Evolutionary conservation across 1,284 basidiomycete species (phyloP).

Genomic region (Sutorius eximius): DNA sequence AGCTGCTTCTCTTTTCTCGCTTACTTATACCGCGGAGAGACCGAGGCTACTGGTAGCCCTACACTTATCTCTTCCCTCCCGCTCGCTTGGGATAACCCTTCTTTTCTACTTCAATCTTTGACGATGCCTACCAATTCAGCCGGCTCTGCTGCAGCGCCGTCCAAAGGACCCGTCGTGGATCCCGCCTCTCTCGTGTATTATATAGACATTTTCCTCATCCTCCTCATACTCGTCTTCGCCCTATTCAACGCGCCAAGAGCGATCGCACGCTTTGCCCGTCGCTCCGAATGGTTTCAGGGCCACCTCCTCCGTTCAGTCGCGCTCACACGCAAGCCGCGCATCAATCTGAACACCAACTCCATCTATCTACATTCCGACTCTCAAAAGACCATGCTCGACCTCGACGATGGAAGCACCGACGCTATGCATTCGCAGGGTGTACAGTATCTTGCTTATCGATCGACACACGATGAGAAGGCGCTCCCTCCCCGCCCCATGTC

Average conservation of each 20-base stretch:
- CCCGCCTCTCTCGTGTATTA: constrained; percentile 38
- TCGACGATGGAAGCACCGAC: constrained; percentile 19
- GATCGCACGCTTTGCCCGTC: constrained; percentile 47
- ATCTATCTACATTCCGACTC: constrained; percentile 22
- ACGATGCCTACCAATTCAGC: constrained; percentile 7
- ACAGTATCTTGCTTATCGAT: neutral
- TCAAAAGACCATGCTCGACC: constrained; percentile 17
- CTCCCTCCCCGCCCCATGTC: constrained; percentile 22
- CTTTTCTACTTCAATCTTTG: constrained; percentile 7
- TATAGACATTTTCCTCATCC: constrained; percentile 46
- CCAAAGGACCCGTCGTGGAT: neutral
- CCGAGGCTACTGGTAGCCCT: neutral
- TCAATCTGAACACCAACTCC: constrained; percentile 25
- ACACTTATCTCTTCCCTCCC: neutral
- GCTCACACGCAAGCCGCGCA: constrained; percentile 11
- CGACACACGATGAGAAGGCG: constrained; percentile 17
- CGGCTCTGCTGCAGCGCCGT: neutral
- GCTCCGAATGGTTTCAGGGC: constrained; percentile 48
- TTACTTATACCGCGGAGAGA: neutral
- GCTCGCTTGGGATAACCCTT: constrained; percentile 1
- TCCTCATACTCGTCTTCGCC: constrained; percentile 40
- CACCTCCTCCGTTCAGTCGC: constrained; percentile 38
- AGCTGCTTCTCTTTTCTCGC: neutral
- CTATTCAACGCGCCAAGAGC: constrained; percentile 47
- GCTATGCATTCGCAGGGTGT: constrained; percentile 6